Evolutionary conservation across 305 asterid genomes (phyloP).

Genomic region (Ajuga reptans): DNA sequence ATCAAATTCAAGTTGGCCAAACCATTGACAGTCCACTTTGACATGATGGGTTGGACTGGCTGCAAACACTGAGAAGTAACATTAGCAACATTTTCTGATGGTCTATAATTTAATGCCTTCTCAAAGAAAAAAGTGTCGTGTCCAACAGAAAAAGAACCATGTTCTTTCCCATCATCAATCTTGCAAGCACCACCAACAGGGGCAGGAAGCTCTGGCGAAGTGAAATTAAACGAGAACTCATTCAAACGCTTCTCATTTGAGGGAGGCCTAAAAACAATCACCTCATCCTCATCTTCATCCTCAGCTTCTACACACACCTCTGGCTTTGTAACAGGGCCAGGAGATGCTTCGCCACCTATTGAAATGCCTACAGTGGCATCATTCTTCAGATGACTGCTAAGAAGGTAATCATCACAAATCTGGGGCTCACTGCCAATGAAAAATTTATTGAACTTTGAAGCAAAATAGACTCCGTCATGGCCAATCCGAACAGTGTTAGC

Average conservation of each 20-base stretch:
- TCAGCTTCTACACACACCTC: slow-evolving; percentile 38
- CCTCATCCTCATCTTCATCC: slow-evolving; percentile 72
- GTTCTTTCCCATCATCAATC: slow-evolving; percentile 17
- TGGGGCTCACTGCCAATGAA: slow-evolving; percentile 19
- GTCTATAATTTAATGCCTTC: not conserved
- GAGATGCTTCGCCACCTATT: slow-evolving; percentile 21
- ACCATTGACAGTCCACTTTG: slow-evolving; percentile 47
- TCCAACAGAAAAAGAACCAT: slow-evolving; percentile 18
- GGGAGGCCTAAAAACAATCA: slow-evolving; percentile 71
- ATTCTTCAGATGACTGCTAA: slow-evolving; percentile 24
- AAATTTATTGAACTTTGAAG: not conserved
- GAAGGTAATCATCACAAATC: slow-evolving; percentile 40
- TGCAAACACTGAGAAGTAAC: slow-evolving; percentile 35
- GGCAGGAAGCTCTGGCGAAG: slow-evolving; percentile 24
- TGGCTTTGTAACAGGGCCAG: slow-evolving; percentile 24
- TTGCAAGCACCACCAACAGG: slow-evolving; percentile 6
- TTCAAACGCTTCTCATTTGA: slow-evolving; percentile 48
- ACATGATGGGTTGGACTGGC: slow-evolving; percentile 33
- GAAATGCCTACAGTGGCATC: slow-evolving; percentile 23
- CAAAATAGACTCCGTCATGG: slow-evolving; percentile 8
- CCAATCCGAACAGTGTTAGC: slow-evolving; percentile 7
- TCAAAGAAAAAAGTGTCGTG: slow-evolving; percentile 23
- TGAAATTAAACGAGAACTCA: slow-evolving; percentile 30
- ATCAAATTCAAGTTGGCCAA: slow-evolving; percentile 43
- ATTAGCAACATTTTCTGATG: slow-evolving; percentile 19